Percentiles rank a stretch among this genome's conserved stretches.
phyloP scores from a whole-genome alignment of 1,284 basidiomycete genomes.

The Sporisorium graminicola region DNA sequence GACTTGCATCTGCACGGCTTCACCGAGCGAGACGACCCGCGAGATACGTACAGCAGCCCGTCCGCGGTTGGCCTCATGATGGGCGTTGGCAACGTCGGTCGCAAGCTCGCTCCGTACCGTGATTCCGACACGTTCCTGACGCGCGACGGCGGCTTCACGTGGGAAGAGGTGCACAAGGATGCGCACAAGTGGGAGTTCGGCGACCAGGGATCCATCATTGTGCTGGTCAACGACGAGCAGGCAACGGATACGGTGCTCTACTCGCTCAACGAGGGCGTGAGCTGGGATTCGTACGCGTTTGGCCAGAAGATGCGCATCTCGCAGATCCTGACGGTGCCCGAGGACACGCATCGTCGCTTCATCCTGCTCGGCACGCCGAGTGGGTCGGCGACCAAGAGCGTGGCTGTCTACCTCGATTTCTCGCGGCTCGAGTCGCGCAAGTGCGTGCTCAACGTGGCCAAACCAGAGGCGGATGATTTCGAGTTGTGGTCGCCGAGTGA shows the following conservation, averaged over 20 bases:
- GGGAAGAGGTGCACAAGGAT: conserved; percentile 98
- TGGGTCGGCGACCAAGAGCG: conserved; percentile 72
- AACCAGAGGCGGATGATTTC: conserved; percentile 63
- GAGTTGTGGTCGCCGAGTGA: conserved; percentile 68
- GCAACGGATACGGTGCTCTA: conserved; percentile 89
- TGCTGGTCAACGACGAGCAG: conserved; percentile 95
- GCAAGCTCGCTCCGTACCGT: conserved; percentile 81
- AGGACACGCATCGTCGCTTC: conserved; percentile 90
- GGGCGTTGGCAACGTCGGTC: conserved; percentile 97
- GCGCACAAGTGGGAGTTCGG: conserved; percentile 98
- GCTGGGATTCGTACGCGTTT: conserved; percentile 90
- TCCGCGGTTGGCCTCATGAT: conserved; percentile 92
- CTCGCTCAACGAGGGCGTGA: conserved; percentile 86
- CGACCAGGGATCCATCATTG: conserved; percentile 91
- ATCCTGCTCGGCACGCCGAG: conserved; percentile 82
- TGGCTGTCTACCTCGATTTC: conserved; percentile 91
- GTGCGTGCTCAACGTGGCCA: conserved; percentile 57
- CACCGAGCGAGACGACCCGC: conserved; percentile 89
- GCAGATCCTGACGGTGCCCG: conserved; percentile 87
- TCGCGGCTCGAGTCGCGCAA: conserved; percentile 73
- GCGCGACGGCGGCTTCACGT: conserved; percentile 95
- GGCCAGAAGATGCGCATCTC: conserved; percentile 81
- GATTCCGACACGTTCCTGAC: conserved; percentile 96
- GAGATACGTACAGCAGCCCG: conserved; percentile 91
- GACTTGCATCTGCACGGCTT: conserved; percentile 93